phyloP scores from a whole-genome alignment of 768 basidiomycete species.

The Naematelia encephala region DNA sequence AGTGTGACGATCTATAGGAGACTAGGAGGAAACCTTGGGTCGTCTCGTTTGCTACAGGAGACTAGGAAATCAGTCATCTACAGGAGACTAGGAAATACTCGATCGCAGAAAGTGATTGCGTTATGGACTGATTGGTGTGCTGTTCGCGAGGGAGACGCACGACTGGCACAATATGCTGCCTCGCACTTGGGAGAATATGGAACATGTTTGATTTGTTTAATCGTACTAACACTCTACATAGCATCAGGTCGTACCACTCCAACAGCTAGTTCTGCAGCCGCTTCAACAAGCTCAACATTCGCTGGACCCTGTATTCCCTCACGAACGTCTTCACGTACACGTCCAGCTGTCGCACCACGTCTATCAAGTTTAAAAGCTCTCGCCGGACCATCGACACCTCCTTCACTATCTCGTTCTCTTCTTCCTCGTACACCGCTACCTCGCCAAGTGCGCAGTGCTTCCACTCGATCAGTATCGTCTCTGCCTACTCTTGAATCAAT shows the following conservation, averaged over 20 bases:
- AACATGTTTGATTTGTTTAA: not conserved
- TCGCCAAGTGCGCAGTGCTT: not conserved
- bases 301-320: not conserved
- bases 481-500: conserved; percentile 5
- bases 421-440: not conserved
- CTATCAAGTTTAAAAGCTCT: not conserved
- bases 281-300: not conserved
- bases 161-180: not conserved
- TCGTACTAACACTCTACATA: not conserved
- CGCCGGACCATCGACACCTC: not conserved
- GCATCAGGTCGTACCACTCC: not conserved
- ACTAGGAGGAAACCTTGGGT: not conserved
- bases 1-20: too few relatives aligned
- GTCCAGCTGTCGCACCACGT: not conserved
- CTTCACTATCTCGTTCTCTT: not conserved
- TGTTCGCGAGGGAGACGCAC: not conserved
- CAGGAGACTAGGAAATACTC: not conserved
- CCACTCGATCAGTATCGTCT: not conserved
- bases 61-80: too few relatives aligned
- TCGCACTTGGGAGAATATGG: too few relatives aligned
- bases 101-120: not conserved
- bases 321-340: not conserved
- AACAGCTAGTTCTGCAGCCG: not conserved
- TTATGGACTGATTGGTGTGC: too few relatives aligned
- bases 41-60: not conserved